A percentile compares a stretch with the other conserved stretches of the same genome.
phyloP scores from a whole-genome alignment of 2,329 filamentous ascomycete genomes.

The Plenodomus biglobosus region DNA sequence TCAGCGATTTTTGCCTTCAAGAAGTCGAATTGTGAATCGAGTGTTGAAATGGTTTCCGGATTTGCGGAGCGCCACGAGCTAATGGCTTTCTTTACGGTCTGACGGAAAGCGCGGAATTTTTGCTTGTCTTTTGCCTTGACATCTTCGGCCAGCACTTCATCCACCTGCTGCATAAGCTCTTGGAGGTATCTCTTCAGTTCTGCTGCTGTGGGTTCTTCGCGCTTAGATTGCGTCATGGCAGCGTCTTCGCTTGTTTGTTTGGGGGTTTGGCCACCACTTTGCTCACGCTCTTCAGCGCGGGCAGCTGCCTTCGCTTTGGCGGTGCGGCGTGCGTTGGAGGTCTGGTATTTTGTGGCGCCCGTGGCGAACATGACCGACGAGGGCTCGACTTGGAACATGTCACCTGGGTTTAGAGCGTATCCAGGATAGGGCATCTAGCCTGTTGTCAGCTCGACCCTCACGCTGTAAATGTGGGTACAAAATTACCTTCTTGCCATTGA shows the following conservation, averaged over 20 bases:
- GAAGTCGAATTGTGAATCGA: slow-evolving; percentile 52
- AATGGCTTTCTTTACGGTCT: slow-evolving; percentile 65
- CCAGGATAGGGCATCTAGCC: slow-evolving; percentile 83
- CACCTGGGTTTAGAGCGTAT: slow-evolving; percentile 93
- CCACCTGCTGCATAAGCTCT: slow-evolving; percentile 54
- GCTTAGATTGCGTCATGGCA: slow-evolving; percentile 7
- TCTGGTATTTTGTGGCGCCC: slow-evolving; percentile 64
- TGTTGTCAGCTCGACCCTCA: slow-evolving; percentile 4
- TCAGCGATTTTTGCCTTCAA: slow-evolving; percentile 32
- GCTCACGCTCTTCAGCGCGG: slow-evolving; percentile 30
- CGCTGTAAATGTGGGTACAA: slow-evolving; percentile 1
- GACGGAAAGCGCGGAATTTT: slow-evolving; percentile 71
- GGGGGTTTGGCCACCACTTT: slow-evolving; percentile 19
- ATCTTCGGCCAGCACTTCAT: slow-evolving; percentile 59
- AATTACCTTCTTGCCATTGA: slow-evolving; percentile 89
- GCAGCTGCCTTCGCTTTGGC: slow-evolving; percentile 35
- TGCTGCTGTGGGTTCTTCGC: slow-evolving; percentile 31
- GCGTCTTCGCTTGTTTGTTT: slow-evolving; percentile 10
- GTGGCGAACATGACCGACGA: slow-evolving; percentile 88
- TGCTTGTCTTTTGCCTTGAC: slow-evolving; percentile 73
- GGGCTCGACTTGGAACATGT: slow-evolving; percentile 95
- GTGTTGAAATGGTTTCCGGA: slow-evolving; percentile 50
- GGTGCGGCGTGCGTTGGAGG: slow-evolving; percentile 31
- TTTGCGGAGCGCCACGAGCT: slow-evolving; percentile 52
- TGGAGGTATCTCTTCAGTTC: slow-evolving; percentile 41